Percentiles rank a stretch among this genome's conserved stretches.
These are phyloP conservation scores for Fabrea salina DNA, from an alignment of 169 alveolate species.

Conservation along the genomic window DNA sequence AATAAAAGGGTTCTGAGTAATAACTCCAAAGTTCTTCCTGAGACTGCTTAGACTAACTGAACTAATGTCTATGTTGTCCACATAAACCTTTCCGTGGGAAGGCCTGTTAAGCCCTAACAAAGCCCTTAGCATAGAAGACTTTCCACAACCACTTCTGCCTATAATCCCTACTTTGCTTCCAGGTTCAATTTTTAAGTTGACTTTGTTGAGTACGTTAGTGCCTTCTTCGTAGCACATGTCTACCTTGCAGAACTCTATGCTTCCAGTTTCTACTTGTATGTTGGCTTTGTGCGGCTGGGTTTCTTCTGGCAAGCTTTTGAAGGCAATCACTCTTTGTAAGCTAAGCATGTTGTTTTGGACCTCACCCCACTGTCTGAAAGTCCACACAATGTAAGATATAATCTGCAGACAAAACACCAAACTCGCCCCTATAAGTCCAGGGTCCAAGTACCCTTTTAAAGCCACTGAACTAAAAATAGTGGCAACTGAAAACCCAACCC, in stretches of 20 bases:
- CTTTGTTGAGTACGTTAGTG: slow-evolving; percentile 64
- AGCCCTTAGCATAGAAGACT: slow-evolving; percentile 85
- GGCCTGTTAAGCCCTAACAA: slow-evolving; percentile 82
- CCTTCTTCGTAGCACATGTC: slow-evolving; percentile 77
- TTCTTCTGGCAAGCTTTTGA: neutral
- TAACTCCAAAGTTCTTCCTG: slow-evolving; percentile 70
- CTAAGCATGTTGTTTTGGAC: neutral
- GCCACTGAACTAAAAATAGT: no score
- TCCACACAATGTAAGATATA: no score
- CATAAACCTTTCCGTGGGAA: slow-evolving; percentile 53
- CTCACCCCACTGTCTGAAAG: neutral
- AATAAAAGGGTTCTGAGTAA: slow-evolving; percentile 78
- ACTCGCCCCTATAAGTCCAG: no score
- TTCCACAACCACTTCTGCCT: slow-evolving; percentile 96
- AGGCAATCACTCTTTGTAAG: slow-evolving; percentile 26
- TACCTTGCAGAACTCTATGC: slow-evolving; percentile 60
- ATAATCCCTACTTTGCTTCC: slow-evolving; percentile 78
- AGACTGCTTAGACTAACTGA: slow-evolving; percentile 47
- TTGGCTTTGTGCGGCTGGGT: neutral
- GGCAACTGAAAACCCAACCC: no score
- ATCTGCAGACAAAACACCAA: no score
- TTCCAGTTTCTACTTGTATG: slow-evolving; percentile 43
- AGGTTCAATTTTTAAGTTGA: slow-evolving; percentile 53
- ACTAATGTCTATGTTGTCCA: slow-evolving; percentile 69
- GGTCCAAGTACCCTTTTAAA: no score